Conservation (phyloP, 768 basidiomycete species). For the Leccinum obscurum region DNA sequence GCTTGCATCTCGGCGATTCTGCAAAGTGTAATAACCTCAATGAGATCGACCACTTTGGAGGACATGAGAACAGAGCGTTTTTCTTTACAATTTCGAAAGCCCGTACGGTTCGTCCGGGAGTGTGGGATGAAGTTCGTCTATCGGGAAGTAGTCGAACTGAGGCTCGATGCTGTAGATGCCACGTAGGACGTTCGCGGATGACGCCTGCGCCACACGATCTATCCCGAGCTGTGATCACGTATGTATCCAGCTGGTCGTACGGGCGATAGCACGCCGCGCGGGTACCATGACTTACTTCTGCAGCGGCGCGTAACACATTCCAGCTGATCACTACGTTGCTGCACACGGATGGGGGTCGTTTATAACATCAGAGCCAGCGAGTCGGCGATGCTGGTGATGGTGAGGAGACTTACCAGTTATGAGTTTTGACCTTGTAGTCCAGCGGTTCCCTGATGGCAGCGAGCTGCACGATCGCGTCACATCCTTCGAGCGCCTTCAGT, state of each 20-base stretch:
- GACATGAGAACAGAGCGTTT: not conserved
- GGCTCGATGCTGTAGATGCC: not conserved
- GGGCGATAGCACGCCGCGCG: not conserved
- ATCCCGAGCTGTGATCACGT: not conserved
- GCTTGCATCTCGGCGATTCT: not conserved
- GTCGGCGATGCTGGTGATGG: not conserved
- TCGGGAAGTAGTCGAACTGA: not conserved
- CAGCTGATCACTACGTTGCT: constrained; percentile 73
- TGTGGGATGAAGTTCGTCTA: not conserved
- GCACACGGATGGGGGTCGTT: not conserved
- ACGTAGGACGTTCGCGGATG: constrained; percentile 20
- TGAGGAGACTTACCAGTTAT: constrained; percentile 50
- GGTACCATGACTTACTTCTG: constrained; percentile 45
- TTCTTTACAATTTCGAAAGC: not conserved
- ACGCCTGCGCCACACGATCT: constrained; percentile 53
- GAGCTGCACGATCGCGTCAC: constrained; percentile 59
- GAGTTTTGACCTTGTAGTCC: constrained; percentile 56
- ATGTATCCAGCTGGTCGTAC: not conserved
- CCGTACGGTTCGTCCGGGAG: not conserved
- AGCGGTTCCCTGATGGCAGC: constrained; percentile 46
- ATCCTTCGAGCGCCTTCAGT: constrained; percentile 47
- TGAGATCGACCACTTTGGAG: too few relatives aligned
- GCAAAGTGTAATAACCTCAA: not conserved
- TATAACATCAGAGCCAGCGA: not conserved
- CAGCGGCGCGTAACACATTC: constrained; percentile 66